Evolutionary conservation across 2,329 filamentous ascomycete species (phyloP), one percentile per base, ranked within the genome.

Genomic region (Diaporthe australafricana): DNA sequence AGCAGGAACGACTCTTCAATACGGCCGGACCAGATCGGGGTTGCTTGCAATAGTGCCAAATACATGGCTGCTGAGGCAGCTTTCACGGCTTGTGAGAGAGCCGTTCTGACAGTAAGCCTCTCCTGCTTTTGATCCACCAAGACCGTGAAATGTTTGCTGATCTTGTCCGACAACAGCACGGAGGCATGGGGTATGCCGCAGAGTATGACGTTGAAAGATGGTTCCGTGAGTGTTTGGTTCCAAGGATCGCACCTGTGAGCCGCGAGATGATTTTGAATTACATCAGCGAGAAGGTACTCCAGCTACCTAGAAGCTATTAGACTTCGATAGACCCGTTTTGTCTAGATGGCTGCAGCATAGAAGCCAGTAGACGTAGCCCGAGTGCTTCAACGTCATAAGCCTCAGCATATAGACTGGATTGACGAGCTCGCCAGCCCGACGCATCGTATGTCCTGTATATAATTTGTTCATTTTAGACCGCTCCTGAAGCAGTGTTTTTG

Each of bases 251-350:
- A 12, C 90, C 90, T 0, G 86, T 92, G 0, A 91, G 88, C 70
- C 80, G 90, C 74, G 92, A 94, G 82, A 94, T 94, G 92, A 93
- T 94, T 67, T 83, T 93, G 84, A 94, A 94, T 75, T 94, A 90
- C 78, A 87, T 94, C 16, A 86, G 87, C 3, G 92, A 94, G 79
- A 93, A 89, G 81, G 91, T 89, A 0, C 80, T 94, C n/a, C 82
- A 86, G 4, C 76, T 94, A 32, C 92, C 92, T 1, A 84, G 90
- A 72, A 94, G 91, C 77, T 94, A 94, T 53, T 48, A 56, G 32
- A 35, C 32, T 35, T 56, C 40, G 53, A n/a, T 32, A 50, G 53
- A 32, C 38, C 22, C n/a, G 7, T 32, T 6, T 20, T 22, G 27
- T 47, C 9, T 6, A 27, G 25, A 32, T 47, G 32, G 47, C 38